Evolutionary conservation across 345 rosid genomes (phyloP).

Genomic region (Nasturtium officinale): DNA sequence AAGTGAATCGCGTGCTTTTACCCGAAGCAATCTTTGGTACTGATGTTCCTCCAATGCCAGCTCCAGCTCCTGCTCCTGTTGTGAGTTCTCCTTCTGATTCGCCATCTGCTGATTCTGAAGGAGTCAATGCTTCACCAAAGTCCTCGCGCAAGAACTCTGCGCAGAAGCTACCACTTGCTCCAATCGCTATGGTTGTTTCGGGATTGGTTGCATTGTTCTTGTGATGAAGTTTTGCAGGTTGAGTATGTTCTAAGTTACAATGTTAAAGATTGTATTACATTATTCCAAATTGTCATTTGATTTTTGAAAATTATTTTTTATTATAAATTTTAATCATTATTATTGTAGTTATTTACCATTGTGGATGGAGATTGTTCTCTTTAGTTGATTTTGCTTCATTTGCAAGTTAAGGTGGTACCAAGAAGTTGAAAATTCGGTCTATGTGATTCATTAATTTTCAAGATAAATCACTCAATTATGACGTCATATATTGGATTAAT

Average conservation of each 20-base stretch:
- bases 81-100: constrained; percentile 65
- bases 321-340: constrained; percentile 33
- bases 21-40: constrained; percentile 91
- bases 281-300: constrained; percentile 23
- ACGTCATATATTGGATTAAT: constrained; percentile 13
- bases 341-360: constrained; percentile 28
- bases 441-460: not conserved
- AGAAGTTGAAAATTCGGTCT: not conserved
- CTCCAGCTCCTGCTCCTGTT: constrained; percentile 86
- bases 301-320: constrained; percentile 34
- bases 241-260: constrained; percentile 38
- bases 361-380: constrained; percentile 30
- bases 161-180: constrained; percentile 42
- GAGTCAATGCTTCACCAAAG: constrained; percentile 40
- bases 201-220: constrained; percentile 56
- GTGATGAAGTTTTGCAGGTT: constrained; percentile 45
- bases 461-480: constrained; percentile 1
- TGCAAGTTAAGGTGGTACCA: constrained; percentile 19
- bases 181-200: constrained; percentile 49
- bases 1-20: constrained; percentile 74
- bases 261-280: constrained; percentile 37
- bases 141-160: constrained; percentile 55
- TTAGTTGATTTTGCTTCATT: constrained; percentile 25
- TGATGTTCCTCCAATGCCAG: constrained; percentile 83
- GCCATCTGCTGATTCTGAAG: constrained; percentile 51